Conservation (phyloP, 2,329 filamentous ascomycete species). For the Didymella arachidicola region DNA sequence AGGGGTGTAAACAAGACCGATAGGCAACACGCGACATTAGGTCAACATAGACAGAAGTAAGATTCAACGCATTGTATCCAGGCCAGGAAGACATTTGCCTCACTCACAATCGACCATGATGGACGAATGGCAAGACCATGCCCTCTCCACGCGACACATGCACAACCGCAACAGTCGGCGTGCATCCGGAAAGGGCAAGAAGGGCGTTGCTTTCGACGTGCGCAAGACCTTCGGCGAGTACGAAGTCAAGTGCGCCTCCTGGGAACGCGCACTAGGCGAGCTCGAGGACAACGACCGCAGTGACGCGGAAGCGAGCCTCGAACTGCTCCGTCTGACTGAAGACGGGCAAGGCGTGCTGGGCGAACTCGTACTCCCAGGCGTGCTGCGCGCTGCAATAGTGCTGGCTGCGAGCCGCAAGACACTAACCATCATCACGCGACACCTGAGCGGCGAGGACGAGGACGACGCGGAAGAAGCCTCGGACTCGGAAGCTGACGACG, state of each 20-base stretch:
- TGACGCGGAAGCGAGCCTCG: slow-evolving; percentile 24
- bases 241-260: slow-evolving; percentile 31
- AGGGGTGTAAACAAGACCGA: not conserved
- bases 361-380: slow-evolving; percentile 26
- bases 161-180: slow-evolving; percentile 31
- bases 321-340: slow-evolving; percentile 32
- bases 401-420: slow-evolving; percentile 31
- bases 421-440: slow-evolving; percentile 17
- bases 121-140: slow-evolving; percentile 39
- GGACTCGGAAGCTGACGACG: not conserved
- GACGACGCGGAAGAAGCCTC: slow-evolving; percentile 14
- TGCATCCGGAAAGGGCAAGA: slow-evolving; percentile 22
- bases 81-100: too few species aligned
- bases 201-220: slow-evolving; percentile 30
- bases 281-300: not conserved
- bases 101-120: slow-evolving; percentile 1
- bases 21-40: not conserved
- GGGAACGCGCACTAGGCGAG: slow-evolving; percentile 22
- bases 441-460: slow-evolving; percentile 9
- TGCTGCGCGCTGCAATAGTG: slow-evolving; percentile 25
- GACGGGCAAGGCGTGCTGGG: slow-evolving; percentile 33
- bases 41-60: not conserved
- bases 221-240: slow-evolving; percentile 37
- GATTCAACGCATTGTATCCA: too few species aligned
- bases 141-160: slow-evolving; percentile 35